These are phyloP conservation scores for Colletotrichum sp. DNA, from an alignment of 2,329 filamentous ascomycete genomes.

Conservation along the genomic window DNA sequence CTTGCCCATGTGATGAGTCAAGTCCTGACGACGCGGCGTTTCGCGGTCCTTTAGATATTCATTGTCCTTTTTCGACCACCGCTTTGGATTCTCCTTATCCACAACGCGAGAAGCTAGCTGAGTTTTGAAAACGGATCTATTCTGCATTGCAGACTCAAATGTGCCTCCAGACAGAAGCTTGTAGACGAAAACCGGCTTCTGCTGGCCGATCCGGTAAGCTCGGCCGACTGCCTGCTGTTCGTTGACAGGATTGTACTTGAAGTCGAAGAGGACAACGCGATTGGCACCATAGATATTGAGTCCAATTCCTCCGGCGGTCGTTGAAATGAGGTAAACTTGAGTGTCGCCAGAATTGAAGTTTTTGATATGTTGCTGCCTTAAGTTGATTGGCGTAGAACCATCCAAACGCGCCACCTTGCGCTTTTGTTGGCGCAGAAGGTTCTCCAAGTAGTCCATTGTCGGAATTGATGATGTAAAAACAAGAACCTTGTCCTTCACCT, in stretches of 20 bases:
- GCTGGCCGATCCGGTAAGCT: slow-evolving; percentile 84
- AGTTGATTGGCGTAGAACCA: slow-evolving; percentile 60
- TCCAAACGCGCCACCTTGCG: slow-evolving; percentile 67
- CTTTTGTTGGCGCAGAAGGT: slow-evolving; percentile 53
- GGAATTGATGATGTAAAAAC: slow-evolving; percentile 78
- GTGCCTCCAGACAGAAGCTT: slow-evolving; percentile 80
- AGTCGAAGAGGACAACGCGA: slow-evolving; percentile 86
- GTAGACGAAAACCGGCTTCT: slow-evolving; percentile 83
- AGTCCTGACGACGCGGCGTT: slow-evolving; percentile 53
- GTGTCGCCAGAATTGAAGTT: slow-evolving; percentile 66
- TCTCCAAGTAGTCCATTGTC: slow-evolving; percentile 72
- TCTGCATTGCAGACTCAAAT: slow-evolving; percentile 76
- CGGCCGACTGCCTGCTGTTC: slow-evolving; percentile 89
- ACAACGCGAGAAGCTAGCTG: slow-evolving; percentile 81
- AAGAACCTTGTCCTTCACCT: slow-evolving; percentile 73
- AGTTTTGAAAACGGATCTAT: slow-evolving; percentile 80
- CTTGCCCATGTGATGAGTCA: slow-evolving; percentile 61
- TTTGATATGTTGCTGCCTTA: slow-evolving; percentile 69
- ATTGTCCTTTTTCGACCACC: slow-evolving; percentile 56
- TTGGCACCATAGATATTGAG: slow-evolving; percentile 86
- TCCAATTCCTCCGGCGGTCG: slow-evolving; percentile 79
- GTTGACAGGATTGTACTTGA: slow-evolving; percentile 77
- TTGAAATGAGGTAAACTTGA: slow-evolving; percentile 81
- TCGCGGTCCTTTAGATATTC: slow-evolving; percentile 52
- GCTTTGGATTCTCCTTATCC: slow-evolving; percentile 79